phyloP scores from a whole-genome alignment of 352 stramenopile species.

The Saprolegnia diclina region DNA sequence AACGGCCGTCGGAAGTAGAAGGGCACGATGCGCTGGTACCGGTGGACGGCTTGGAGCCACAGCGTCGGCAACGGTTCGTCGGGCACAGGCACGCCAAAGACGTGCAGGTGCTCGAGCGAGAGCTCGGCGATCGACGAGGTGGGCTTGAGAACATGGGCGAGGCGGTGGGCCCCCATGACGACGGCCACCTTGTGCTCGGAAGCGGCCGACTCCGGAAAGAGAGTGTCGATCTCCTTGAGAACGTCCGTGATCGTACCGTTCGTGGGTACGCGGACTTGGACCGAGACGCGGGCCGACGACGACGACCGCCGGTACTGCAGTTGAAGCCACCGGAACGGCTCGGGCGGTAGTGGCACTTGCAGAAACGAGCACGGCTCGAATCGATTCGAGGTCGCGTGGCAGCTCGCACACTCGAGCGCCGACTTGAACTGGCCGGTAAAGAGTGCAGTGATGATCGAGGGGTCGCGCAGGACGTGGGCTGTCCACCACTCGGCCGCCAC shows the following conservation, averaged over 20 bases:
- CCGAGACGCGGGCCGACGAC: neutral
- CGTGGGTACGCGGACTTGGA: constrained; percentile 3
- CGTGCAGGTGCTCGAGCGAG: neutral
- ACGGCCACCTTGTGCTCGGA: neutral
- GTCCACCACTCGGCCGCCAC: constrained; percentile 97
- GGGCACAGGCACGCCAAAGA: neutral
- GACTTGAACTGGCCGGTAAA: constrained; percentile 97
- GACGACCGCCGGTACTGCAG: neutral
- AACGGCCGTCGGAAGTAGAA: constrained; percentile 26
- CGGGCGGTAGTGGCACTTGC: constrained; percentile 43
- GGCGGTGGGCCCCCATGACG: neutral
- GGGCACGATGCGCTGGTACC: constrained; percentile 16
- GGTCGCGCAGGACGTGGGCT: constrained; percentile 91
- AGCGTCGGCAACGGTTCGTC: neutral
- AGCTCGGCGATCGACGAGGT: constrained; percentile 7
- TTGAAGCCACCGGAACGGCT: neutral
- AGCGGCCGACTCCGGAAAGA: neutral
- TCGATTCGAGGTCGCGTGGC: constrained; percentile 69
- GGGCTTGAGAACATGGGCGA: constrained; percentile 13
- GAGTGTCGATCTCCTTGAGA: neutral
- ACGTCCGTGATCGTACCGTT: neutral
- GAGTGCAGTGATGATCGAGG: constrained; percentile 92
- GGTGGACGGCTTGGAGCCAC: constrained; percentile 13
- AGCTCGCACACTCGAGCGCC: constrained; percentile 83
- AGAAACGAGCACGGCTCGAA: constrained; percentile 88